These are phyloP conservation scores for Juncus effusus DNA, from an alignment of 176 grass and related monocot species.

Conservation along the genomic window DNA sequence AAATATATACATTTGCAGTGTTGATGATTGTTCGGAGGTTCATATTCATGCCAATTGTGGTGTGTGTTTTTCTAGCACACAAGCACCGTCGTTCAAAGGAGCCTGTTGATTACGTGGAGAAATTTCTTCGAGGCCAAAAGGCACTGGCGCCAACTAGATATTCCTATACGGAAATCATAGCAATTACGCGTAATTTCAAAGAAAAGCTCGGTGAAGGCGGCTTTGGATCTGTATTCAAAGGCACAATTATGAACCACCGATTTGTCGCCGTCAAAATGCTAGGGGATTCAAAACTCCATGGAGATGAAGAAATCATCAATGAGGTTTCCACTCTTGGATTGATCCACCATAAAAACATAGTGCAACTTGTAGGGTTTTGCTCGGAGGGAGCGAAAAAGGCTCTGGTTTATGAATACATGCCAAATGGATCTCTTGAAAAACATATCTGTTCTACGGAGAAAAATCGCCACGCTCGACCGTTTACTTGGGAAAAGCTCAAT, in stretches of 20 bases:
- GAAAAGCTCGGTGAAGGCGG: conserved; percentile 49
- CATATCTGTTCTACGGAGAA: conserved; percentile 31
- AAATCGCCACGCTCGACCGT: not conserved
- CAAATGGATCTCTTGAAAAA: conserved; percentile 36
- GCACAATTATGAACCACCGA: not conserved
- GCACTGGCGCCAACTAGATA: conserved; percentile 26
- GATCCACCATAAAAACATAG: conserved; percentile 50
- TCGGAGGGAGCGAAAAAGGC: conserved; percentile 28
- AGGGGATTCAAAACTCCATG: conserved; percentile 14
- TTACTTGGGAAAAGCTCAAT: conserved; percentile 33
- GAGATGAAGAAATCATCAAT: conserved; percentile 50
- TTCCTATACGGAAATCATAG: conserved; percentile 38
- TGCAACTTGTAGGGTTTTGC: conserved; percentile 29
- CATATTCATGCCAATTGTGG: not conserved
- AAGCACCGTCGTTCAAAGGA: conserved; percentile 32
- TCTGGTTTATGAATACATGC: conserved; percentile 46
- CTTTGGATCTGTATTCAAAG: conserved; percentile 40
- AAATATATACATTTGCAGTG: not conserved
- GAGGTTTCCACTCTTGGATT: conserved; percentile 48
- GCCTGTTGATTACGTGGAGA: conserved; percentile 29
- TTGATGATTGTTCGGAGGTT: conserved; percentile 16
- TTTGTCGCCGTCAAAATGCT: conserved; percentile 42
- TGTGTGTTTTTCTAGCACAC: conserved; percentile 30
- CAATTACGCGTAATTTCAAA: conserved; percentile 45
- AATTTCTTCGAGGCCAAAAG: conserved; percentile 34